Percentiles rank a stretch among this genome's conserved stretches.
phyloP scores from a whole-genome alignment of 2,329 filamentous ascomycete species.

The Amylocarpus encephaloides region DNA sequence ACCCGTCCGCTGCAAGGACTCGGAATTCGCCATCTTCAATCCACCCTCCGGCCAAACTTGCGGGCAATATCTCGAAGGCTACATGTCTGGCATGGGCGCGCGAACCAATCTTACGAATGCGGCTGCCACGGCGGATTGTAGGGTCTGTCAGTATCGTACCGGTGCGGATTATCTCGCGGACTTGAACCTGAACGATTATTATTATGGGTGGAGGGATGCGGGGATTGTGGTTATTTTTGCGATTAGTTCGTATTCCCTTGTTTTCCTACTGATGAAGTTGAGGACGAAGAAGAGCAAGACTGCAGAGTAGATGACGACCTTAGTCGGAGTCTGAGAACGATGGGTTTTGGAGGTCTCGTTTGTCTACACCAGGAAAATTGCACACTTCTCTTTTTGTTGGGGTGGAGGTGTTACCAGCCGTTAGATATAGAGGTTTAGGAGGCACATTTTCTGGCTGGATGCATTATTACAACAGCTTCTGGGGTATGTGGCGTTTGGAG shows the following conservation, averaged over 20 bases:
- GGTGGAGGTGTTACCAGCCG: too few species aligned
- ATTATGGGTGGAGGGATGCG: constrained; percentile 61
- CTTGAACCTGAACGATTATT: constrained; percentile 54
- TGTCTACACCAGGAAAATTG: neutral
- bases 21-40: constrained; percentile 42
- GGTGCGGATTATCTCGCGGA: constrained; percentile 55
- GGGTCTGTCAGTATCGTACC: constrained; percentile 52
- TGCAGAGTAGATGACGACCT: constrained; percentile 30
- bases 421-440: too few species aligned
- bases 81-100: constrained; percentile 41
- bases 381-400: neutral
- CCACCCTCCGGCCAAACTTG: constrained; percentile 48
- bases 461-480: too few species aligned
- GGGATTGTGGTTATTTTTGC: constrained; percentile 42
- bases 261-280: constrained; percentile 43
- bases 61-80: constrained; percentile 48
- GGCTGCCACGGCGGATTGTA: constrained; percentile 47
- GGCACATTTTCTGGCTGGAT: too few species aligned
- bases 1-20: constrained; percentile 40
- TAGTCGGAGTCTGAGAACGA: too few species aligned
- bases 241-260: constrained; percentile 36
- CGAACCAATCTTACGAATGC: constrained; percentile 53
- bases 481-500: too few species aligned
- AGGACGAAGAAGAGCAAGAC: constrained; percentile 43
- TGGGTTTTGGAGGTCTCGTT: neutral